Evolutionary conservation across 2,329 filamentous ascomycete genomes (phyloP).

Genomic region (Daldinia eschscholtzii): DNA sequence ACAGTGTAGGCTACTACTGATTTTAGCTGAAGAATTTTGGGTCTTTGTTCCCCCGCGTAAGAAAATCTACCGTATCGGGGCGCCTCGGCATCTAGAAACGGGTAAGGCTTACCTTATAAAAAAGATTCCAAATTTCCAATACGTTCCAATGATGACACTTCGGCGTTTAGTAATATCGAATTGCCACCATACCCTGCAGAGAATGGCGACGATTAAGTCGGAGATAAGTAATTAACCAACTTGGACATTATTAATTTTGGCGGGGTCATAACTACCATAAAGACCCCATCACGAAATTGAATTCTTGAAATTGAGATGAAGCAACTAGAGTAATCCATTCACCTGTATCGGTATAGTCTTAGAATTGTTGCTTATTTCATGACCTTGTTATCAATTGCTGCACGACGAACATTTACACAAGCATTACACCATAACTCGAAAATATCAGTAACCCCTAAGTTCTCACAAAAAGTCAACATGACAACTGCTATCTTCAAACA

Average conservation of each 20-base stretch:
- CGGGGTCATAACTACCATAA: conserved; percentile 10
- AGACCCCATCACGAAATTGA: neutral
- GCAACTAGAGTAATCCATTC: neutral
- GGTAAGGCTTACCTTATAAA: conserved; percentile 29
- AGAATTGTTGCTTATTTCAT: conserved; percentile 14
- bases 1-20: neutral
- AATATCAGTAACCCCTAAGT: neutral
- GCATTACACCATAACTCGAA: conserved; percentile 11
- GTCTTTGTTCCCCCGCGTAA: conserved; percentile 32
- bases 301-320: neutral
- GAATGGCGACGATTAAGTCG: neutral
- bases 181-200: conserved; percentile 20
- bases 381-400: conserved; percentile 25
- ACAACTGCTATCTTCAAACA: conserved; percentile 71
- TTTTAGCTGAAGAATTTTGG: conserved; percentile 17
- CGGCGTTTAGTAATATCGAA: conserved; percentile 12
- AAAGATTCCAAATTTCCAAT: conserved; percentile 5
- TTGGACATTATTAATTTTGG: conserved; percentile 13
- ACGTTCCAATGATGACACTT: conserved; percentile 33
- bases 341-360: neutral
- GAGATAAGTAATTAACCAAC: conserved; percentile 7
- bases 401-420: conserved; percentile 32
- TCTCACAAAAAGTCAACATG: conserved; percentile 57
- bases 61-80: conserved; percentile 24
- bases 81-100: conserved; percentile 22